Percentiles rank a stretch among this genome's conserved stretches.
phyloP scores from a whole-genome alignment of 345 rosid species.

The Gossypioides kirkii region DNA sequence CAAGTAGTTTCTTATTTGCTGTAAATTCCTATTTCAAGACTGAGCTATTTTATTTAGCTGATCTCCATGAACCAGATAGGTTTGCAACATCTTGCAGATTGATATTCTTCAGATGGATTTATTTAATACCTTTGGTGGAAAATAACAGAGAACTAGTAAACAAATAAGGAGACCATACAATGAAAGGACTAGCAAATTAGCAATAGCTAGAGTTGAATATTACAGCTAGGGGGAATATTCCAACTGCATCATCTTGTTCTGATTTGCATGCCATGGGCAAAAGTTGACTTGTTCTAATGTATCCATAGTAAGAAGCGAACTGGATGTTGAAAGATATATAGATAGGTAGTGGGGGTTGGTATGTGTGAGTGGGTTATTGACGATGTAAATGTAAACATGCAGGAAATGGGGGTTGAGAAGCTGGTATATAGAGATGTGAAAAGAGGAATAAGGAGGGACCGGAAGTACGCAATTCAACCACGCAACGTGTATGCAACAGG shows the following conservation, averaged over 20 bases:
- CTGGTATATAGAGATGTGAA: constrained; percentile 70
- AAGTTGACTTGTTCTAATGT: no score
- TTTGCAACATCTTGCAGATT: not conserved
- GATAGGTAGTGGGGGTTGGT: not conserved
- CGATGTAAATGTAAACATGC: not conserved
- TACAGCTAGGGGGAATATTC: not conserved
- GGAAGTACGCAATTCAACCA: constrained; percentile 83
- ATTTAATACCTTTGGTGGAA: not conserved
- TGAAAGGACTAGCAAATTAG: not conserved
- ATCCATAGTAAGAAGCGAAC: no score
- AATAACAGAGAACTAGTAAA: not conserved
- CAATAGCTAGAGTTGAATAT: no score
- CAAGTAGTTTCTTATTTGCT: not conserved
- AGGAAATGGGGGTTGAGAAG: constrained; percentile 97
- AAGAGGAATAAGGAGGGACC: constrained; percentile 67
- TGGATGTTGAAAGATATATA: not conserved
- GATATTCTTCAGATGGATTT: not conserved
- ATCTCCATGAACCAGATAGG: not conserved
- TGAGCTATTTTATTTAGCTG: not conserved
- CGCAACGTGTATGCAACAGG: constrained; percentile 68
- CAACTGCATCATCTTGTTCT: not conserved
- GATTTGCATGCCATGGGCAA: no score
- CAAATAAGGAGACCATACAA: not conserved
- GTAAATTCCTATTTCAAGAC: not conserved
- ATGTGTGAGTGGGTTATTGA: not conserved